phyloP scores from a whole-genome alignment of 2,329 filamentous ascomycete species.

The Calonectria crousiana region DNA sequence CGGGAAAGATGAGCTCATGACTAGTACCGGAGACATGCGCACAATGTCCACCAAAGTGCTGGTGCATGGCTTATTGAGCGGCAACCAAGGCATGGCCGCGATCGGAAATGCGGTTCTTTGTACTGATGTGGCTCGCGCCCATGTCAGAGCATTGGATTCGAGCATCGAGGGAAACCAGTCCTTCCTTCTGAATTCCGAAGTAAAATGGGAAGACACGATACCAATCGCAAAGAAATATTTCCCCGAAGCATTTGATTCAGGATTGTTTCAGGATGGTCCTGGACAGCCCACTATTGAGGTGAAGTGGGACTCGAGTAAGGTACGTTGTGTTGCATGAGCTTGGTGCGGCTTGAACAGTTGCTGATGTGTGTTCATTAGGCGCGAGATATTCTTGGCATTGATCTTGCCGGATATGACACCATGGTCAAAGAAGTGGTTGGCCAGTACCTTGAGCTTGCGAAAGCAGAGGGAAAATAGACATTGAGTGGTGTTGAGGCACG shows the following conservation, averaged over 20 bases:
- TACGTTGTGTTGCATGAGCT: background rate
- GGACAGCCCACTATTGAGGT: background rate
- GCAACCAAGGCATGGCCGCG: background rate
- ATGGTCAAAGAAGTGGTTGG: conserved; percentile 14
- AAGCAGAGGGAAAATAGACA: background rate
- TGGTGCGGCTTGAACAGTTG: background rate
- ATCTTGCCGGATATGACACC: background rate
- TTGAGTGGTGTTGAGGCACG: too few relatives aligned
- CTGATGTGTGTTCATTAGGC: background rate
- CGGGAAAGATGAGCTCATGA: conserved; percentile 10
- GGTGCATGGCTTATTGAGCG: background rate
- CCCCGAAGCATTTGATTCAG: conserved; percentile 5
- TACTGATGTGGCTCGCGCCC: conserved; percentile 13
- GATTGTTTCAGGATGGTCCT: background rate
- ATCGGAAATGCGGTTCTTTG: conserved; percentile 7
- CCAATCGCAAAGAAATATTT: conserved; percentile 17
- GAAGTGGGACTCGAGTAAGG: conserved; percentile 13
- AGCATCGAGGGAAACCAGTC: conserved; percentile 11
- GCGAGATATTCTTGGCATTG: conserved; percentile 5
- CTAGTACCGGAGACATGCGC: background rate
- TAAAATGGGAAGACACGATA: conserved; percentile 10
- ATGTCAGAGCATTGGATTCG: background rate
- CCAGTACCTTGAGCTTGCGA: conserved; percentile 7
- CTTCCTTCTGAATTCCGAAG: background rate
- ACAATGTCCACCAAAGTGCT: background rate